Evolutionary conservation across 2,329 filamentous ascomycete species (phyloP), one percentile per base, ranked within the genome.

Genomic region (Phialophora expanda): DNA sequence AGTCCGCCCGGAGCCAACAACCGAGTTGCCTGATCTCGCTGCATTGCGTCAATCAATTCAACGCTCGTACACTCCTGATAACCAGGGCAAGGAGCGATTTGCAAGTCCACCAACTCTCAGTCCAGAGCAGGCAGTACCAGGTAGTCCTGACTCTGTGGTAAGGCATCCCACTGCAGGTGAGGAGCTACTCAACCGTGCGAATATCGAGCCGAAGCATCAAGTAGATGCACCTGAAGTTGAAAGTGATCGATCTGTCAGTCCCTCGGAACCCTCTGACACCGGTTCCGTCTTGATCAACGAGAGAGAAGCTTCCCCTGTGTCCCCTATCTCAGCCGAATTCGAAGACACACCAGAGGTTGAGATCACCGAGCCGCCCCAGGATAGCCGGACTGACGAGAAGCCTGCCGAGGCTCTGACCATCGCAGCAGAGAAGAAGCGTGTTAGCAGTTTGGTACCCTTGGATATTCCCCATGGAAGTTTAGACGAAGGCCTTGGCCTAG

Each of bases 101-200:
- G 67, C 64, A 20, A 72, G 66, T 75, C 78, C 68, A 64, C 78
- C 51, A 71, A 72, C 56, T 71, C 75, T 41, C 38, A 68, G 60
- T 20, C 57, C 70, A 4, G 62, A 67, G 14, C 62, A 63, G 20
- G 73, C 75, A 2, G 88, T 90, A 68, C 87, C 87, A 9, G 86
- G 87, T 38, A 96, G 92, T 7, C 93, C 94, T 14, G 91, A 93
- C 57, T 98, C 94, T 6, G 93, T 98, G 24, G 94, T 97, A 69
- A 90, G 91, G 68, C 91, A 93, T 73, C 87, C 88, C 1, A 77
- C 91, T 56, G 79, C 82, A 1, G 80, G 3, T 30, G 17, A 51
- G 17, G 41, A n/a, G 8, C 51, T 64, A 22, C 30, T 28, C 14
- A 24, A 20, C 12, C 48, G 53, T 17, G 32, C 60, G 12, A 57